Conservation (phyloP, 2,329 filamentous ascomycete genomes). For the Fusarium phyllophilum region DNA sequence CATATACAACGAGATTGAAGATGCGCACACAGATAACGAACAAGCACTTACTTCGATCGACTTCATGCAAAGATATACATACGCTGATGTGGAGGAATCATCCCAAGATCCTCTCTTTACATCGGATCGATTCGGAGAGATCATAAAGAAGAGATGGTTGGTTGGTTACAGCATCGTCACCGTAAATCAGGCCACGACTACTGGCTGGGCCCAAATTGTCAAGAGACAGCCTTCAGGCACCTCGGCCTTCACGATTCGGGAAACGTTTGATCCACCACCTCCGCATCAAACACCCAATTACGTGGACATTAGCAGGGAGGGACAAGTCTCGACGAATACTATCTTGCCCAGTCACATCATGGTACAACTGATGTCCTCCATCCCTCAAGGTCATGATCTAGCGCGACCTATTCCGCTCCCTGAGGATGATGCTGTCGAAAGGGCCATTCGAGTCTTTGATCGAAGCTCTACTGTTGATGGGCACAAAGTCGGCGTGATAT, state of each 20-base stretch:
- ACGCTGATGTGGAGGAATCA: slow-evolving; percentile 85
- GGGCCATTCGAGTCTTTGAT: slow-evolving; percentile 85
- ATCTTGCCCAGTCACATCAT: slow-evolving; percentile 80
- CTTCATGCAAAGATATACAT: slow-evolving; percentile 90
- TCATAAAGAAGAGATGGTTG: slow-evolving; percentile 75
- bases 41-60: slow-evolving; percentile 94
- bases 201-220: slow-evolving; percentile 76
- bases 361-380: slow-evolving; percentile 73
- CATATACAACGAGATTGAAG: slow-evolving; percentile 81
- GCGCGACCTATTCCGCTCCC: slow-evolving; percentile 81
- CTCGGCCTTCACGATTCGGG: slow-evolving; percentile 67
- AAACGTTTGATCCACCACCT: slow-evolving; percentile 68
- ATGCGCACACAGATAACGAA: slow-evolving; percentile 81
- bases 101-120: slow-evolving; percentile 73
- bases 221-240: slow-evolving; percentile 77
- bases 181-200: slow-evolving; percentile 74
- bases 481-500: slow-evolving; percentile 94
- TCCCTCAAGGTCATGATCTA: slow-evolving; percentile 66
- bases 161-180: slow-evolving; percentile 79
- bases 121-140: slow-evolving; percentile 70
- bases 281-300: slow-evolving; percentile 63
- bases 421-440: slow-evolving; percentile 72
- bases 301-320: slow-evolving; percentile 60
- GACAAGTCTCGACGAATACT: slow-evolving; percentile 64
- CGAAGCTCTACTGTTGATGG: slow-evolving; percentile 90